Conservation (phyloP, 495 filamentous ascomycete genomes). For the Peziza echinospora region DNA sequence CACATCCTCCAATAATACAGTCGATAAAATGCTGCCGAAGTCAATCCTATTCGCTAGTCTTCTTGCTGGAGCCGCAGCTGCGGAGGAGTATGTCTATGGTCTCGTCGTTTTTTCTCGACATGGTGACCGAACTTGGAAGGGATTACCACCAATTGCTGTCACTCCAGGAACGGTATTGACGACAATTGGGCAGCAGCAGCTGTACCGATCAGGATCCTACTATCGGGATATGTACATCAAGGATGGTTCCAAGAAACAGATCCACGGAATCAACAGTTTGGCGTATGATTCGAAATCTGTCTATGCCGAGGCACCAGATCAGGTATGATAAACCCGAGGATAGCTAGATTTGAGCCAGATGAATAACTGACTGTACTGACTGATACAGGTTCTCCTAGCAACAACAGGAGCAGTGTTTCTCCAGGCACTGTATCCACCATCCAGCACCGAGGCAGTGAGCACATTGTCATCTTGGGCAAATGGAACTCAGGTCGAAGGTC, state of each 20-base stretch:
- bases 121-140: conserved; percentile 50
- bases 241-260: conserved; percentile 21
- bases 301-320: conserved; percentile 13
- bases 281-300: conserved; percentile 3
- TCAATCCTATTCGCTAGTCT: too few species aligned
- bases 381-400: conserved; percentile 28
- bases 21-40: too few species aligned
- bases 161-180: conserved; percentile 43
- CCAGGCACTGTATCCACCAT: conserved; percentile 62
- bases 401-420: conserved; percentile 54
- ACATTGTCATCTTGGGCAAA: conserved; percentile 44
- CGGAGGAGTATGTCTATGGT: conserved; percentile 38
- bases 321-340: too few species aligned
- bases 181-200: conserved; percentile 43
- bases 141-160: conserved; percentile 26
- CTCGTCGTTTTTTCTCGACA: conserved; percentile 51
- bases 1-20: too few species aligned
- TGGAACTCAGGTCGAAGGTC: conserved; percentile 31
- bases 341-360: too few species aligned
- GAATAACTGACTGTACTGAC: too few species aligned
- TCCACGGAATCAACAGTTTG: conserved; percentile 17
- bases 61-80: too few species aligned
- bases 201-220: conserved; percentile 35
- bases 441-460: conserved; percentile 24
- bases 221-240: conserved; percentile 39